Conservation (phyloP, 2,329 filamentous ascomycete species). For the Hypoxylon sp. region DNA sequence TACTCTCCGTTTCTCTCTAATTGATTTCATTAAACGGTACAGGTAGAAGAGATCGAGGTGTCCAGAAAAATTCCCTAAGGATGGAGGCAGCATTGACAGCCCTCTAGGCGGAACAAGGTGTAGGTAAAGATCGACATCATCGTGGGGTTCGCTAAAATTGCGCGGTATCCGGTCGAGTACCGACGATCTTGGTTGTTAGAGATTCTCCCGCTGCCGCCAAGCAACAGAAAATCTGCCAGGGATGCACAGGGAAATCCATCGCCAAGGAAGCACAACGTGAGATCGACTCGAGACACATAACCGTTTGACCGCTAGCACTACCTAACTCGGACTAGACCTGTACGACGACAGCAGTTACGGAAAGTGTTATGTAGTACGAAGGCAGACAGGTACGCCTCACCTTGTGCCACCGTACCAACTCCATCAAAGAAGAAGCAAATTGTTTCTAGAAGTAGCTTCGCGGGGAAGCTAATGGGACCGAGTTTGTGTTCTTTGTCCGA, state of each 20-base stretch:
- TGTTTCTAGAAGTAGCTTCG: slow-evolving; percentile 36
- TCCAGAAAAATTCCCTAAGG: slow-evolving; percentile 2
- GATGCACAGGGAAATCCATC: slow-evolving; percentile 27
- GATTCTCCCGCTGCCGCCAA: slow-evolving; percentile 42
- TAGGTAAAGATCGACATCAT: slow-evolving; percentile 39
- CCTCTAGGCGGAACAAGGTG: slow-evolving; percentile 9
- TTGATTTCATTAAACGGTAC: slow-evolving; percentile 9
- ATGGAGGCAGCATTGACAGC: slow-evolving; percentile 5
- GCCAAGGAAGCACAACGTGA: slow-evolving; percentile 41
- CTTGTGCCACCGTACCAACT: slow-evolving; percentile 12
- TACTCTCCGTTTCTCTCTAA: slow-evolving; percentile 4
- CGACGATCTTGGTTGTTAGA: slow-evolving; percentile 36
- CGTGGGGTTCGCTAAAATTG: slow-evolving; percentile 40
- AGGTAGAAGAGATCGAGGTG: slow-evolving; percentile 4
- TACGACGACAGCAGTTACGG: slow-evolving; percentile 33
- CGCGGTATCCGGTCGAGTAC: slow-evolving; percentile 35
- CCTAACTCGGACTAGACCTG: slow-evolving; percentile 31
- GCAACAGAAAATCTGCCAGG: slow-evolving; percentile 27
- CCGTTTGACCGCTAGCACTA: slow-evolving; percentile 33
- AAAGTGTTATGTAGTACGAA: slow-evolving; percentile 27
- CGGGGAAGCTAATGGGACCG: slow-evolving; percentile 19
- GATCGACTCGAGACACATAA: slow-evolving; percentile 42
- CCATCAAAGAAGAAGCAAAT: slow-evolving; percentile 15
- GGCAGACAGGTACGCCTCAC: slow-evolving; percentile 15
- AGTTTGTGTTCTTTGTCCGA: slow-evolving; percentile 4